phyloP scores from a whole-genome alignment of 1,139 yeast species.

The Candida buenavistaensis region DNA sequence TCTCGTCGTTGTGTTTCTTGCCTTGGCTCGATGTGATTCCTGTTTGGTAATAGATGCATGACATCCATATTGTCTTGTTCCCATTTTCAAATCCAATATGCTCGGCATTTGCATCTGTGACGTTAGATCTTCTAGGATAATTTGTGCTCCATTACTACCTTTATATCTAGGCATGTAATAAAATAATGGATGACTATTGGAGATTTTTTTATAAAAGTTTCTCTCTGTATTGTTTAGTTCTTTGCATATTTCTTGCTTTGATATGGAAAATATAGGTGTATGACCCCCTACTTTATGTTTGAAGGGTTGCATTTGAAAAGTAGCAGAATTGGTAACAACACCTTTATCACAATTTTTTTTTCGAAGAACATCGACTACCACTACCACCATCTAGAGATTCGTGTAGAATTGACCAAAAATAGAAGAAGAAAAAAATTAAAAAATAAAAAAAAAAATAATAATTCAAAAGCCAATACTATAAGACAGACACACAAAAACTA shows the following conservation, averaged over 20 bases:
- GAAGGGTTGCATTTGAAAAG: conserved; percentile 45
- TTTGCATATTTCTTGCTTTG: conserved; percentile 93
- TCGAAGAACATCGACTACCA: background rate
- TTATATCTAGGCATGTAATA: conserved; percentile 90
- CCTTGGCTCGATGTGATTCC: conserved; percentile 77
- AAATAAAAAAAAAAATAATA: background rate
- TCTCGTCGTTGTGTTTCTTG: conserved; percentile 77
- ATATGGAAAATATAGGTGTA: conserved; percentile 91
- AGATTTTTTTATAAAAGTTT: conserved; percentile 87
- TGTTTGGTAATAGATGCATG: conserved; percentile 78
- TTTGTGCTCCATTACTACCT: conserved; percentile 71
- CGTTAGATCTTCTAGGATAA: conserved; percentile 89
- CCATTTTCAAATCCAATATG: conserved; percentile 95
- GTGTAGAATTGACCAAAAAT: background rate
- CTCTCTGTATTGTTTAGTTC: conserved; percentile 89
- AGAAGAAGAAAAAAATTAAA: background rate
- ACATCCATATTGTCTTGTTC: conserved; percentile 97
- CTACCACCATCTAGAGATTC: background rate
- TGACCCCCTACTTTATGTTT: conserved; percentile 97
- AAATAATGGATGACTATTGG: conserved; percentile 69
- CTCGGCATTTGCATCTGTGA: conserved; percentile 81
- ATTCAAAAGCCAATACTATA: too few relatives aligned
- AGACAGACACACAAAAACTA: too few relatives aligned
- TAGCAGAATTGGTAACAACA: background rate
- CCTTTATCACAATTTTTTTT: background rate